A percentile compares a stretch with the other conserved stretches of the same genome.
Conservation (phyloP, 73 alveolate genomes). For the Paraurostyla sp. region DNA sequence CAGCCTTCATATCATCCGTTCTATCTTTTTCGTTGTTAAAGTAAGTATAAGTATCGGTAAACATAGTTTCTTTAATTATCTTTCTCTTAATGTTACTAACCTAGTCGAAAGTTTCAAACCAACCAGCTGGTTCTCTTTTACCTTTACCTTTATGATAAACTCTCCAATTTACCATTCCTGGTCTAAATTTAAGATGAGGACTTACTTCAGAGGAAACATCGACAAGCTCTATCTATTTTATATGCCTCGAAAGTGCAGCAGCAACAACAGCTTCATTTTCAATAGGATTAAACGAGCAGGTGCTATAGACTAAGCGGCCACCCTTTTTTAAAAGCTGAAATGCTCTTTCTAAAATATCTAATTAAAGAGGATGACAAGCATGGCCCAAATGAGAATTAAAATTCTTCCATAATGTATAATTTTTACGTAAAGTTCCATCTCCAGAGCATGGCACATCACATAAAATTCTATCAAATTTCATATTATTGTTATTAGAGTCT, state of each 20-base stretch:
- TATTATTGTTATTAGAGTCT: conserved; percentile 72
- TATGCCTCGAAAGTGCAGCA: conserved; percentile 74
- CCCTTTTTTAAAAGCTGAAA: conserved; percentile 82
- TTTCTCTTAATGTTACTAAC: conserved; percentile 76
- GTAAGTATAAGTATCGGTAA: conserved; percentile 78
- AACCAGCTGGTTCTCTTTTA: conserved; percentile 64
- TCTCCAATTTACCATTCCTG: conserved; percentile 88
- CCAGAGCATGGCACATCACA: conserved; percentile 98
- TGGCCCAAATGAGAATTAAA: conserved; percentile 89
- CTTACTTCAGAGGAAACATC: conserved; percentile 79
- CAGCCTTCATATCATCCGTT: conserved; percentile 72
- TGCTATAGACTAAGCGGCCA: conserved; percentile 88
- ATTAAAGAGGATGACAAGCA: conserved; percentile 81
- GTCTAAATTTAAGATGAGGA: conserved; percentile 80
- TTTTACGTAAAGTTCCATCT: conserved; percentile 95
- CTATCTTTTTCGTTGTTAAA: conserved; percentile 79
- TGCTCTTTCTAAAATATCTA: conserved; percentile 87
- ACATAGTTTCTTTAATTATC: conserved; percentile 84
- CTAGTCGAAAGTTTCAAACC: conserved; percentile 80
- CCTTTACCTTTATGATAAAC: conserved; percentile 79
- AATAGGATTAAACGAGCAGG: conserved; percentile 93
- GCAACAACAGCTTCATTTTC: conserved; percentile 95
- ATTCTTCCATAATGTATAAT: conserved; percentile 84
- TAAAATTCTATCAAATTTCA: conserved; percentile 82
- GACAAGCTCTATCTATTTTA: conserved; percentile 82